phyloP scores from a whole-genome alignment of 2,329 filamentous ascomycete species.

The Pseudogymnoascus sp. region DNA sequence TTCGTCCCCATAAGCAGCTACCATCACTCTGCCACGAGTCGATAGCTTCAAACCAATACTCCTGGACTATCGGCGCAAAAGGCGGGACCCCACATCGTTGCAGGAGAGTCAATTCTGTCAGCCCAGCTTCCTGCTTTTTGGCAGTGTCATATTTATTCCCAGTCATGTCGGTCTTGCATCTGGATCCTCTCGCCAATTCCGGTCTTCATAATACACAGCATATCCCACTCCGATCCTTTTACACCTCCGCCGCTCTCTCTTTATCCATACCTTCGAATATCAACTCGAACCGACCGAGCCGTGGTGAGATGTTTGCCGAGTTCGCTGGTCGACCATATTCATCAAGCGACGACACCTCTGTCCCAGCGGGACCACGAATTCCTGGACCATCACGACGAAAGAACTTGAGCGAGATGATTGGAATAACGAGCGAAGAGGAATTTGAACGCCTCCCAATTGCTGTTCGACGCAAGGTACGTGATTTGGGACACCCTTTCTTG shows the following conservation, averaged over 20 bases:
- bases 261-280: background rate
- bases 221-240: background rate
- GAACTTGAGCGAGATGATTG: slow-evolving; percentile 26
- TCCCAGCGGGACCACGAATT: background rate
- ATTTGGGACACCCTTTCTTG: background rate
- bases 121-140: background rate
- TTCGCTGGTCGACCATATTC: slow-evolving; percentile 5
- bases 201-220: slow-evolving; percentile 8
- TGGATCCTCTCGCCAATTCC: background rate
- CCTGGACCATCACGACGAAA: slow-evolving; percentile 16
- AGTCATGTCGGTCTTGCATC: background rate
- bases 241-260: background rate
- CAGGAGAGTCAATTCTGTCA: background rate
- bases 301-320: slow-evolving; percentile 1
- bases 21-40: background rate
- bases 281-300: background rate
- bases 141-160: background rate
- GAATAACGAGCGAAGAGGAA: slow-evolving; percentile 36
- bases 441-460: slow-evolving; percentile 43
- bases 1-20: background rate
- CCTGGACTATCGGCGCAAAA: background rate
- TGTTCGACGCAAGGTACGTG: slow-evolving; percentile 44
- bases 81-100: slow-evolving; percentile 3
- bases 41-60: slow-evolving; percentile 1
- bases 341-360: background rate